Conservation (phyloP, 305 asterid genomes). For the Stenogyne calaminthoides region DNA sequence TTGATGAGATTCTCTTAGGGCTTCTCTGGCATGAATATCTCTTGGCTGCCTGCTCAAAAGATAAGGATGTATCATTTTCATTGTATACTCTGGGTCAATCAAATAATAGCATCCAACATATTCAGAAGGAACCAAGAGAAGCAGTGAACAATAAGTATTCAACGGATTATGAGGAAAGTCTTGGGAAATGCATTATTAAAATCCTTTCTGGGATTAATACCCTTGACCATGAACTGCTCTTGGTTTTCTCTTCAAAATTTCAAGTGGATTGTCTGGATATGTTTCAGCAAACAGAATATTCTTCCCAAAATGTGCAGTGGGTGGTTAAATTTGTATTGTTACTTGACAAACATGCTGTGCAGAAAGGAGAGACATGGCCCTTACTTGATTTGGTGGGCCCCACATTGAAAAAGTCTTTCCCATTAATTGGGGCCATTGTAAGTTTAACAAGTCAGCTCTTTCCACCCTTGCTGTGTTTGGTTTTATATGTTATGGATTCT, state of each 20-base stretch:
- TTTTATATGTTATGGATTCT: conserved; percentile 17
- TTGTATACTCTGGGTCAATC: conserved; percentile 39
- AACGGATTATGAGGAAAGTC: conserved; percentile 54
- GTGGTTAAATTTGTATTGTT: conserved; percentile 58
- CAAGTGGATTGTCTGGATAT: conserved; percentile 64
- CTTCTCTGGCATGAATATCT: conserved; percentile 84
- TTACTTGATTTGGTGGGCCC: conserved; percentile 77
- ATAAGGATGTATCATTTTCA: conserved; percentile 40
- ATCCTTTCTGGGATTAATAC: conserved; percentile 65
- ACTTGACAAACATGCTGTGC: conserved; percentile 68
- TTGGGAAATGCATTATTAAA: conserved; percentile 83
- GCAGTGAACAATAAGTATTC: conserved; percentile 49
- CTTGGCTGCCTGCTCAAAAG: conserved; percentile 47
- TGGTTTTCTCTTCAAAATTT: conserved; percentile 63
- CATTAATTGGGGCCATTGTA: conserved; percentile 60
- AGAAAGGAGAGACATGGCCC: conserved; percentile 91
- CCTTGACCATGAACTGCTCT: conserved; percentile 57
- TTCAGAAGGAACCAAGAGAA: conserved; percentile 58
- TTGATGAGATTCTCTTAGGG: conserved; percentile 64
- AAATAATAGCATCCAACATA: conserved; percentile 42
- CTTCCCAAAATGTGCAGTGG: conserved; percentile 56
- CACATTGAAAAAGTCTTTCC: conserved; percentile 58
- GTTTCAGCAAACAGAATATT: conserved; percentile 54
- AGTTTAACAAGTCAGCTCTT: conserved; percentile 40
- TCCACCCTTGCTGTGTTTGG: conserved; percentile 9